phyloP scores from a whole-genome alignment of 129 eudicot genomes.

The Smallanthus sonchifolius region DNA sequence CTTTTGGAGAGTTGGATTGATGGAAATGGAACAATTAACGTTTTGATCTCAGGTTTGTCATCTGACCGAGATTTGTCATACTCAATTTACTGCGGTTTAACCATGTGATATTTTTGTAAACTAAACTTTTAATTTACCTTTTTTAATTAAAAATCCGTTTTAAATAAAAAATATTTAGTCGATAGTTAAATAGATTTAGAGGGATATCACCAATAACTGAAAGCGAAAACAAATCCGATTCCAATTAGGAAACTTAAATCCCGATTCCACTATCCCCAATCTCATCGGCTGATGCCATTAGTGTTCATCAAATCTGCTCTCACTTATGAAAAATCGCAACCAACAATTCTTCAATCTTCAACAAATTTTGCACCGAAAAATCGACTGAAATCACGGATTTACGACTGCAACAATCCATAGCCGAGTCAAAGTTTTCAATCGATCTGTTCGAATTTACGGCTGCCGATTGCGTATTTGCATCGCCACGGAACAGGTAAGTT shows the following conservation, averaged over 20 bases:
- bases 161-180: not conserved
- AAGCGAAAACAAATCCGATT: conserved; percentile 19
- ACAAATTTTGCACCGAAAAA: not conserved
- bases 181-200: not conserved
- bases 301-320: conserved; percentile 7
- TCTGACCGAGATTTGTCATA: too few relatives aligned
- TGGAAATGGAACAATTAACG: too few relatives aligned
- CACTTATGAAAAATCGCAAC: not conserved
- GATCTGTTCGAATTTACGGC: conserved; percentile 19
- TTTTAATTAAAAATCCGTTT: too few relatives aligned
- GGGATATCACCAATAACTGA: conserved; percentile 9
- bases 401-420: not conserved
- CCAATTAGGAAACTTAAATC: not conserved
- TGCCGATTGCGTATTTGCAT: not conserved
- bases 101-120: too few relatives aligned
- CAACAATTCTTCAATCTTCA: not conserved
- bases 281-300: conserved; percentile 15
- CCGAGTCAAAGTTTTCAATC: conserved; percentile 7
- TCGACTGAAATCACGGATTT: conserved; percentile 25
- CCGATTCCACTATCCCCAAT: conserved; percentile 21
- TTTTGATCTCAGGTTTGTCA: too few relatives aligned
- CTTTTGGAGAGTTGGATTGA: too few relatives aligned
- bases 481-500: conserved; percentile 12
- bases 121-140: too few relatives aligned
- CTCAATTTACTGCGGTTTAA: too few relatives aligned